Conservation (phyloP, 1,284 basidiomycete species). For the Ganoderma lucidum region DNA sequence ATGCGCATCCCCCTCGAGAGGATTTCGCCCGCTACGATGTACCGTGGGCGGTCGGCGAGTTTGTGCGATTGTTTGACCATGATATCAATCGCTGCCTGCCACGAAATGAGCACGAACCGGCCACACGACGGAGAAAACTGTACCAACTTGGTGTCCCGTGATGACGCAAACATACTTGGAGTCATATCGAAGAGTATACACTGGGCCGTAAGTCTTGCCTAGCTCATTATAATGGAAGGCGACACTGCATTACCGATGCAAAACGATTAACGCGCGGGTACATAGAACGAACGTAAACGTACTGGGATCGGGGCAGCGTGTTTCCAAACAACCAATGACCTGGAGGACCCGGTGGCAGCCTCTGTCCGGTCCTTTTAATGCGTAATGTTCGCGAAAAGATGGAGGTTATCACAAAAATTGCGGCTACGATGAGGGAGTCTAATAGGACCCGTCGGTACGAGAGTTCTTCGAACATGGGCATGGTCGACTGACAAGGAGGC, state of each 20-base stretch:
- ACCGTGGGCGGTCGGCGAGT: slow-evolving; percentile 32
- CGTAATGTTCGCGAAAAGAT: neutral
- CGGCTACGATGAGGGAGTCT: slow-evolving; percentile 6
- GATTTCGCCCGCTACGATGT: slow-evolving; percentile 31
- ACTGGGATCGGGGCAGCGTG: slow-evolving; percentile 26
- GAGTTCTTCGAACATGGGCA: neutral
- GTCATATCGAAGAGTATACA: slow-evolving; percentile 33
- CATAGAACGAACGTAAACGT: slow-evolving; percentile 3
- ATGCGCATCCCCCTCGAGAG: slow-evolving; percentile 30
- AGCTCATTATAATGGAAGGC: slow-evolving; percentile 27
- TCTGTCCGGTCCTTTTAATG: slow-evolving; percentile 8
- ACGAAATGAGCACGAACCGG: neutral
- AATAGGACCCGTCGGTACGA: neutral
- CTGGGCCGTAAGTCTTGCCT: slow-evolving; percentile 32
- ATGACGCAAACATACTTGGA: slow-evolving; percentile 30
- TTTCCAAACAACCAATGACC: slow-evolving; percentile 35
- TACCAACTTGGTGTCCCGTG: slow-evolving; percentile 26
- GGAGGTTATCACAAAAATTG: slow-evolving; percentile 7
- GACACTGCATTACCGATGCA: slow-evolving; percentile 13
- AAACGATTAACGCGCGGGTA: no score
- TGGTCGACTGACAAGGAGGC: neutral
- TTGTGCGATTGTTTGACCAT: slow-evolving; percentile 33
- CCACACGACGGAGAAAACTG: neutral
- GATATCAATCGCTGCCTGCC: slow-evolving; percentile 33
- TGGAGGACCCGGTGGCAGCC: slow-evolving; percentile 32